A percentile compares a stretch with the other conserved stretches of the same genome.
Evolutionary conservation across 345 rosid species (phyloP).

Genomic region (Lepidium sativum): DNA sequence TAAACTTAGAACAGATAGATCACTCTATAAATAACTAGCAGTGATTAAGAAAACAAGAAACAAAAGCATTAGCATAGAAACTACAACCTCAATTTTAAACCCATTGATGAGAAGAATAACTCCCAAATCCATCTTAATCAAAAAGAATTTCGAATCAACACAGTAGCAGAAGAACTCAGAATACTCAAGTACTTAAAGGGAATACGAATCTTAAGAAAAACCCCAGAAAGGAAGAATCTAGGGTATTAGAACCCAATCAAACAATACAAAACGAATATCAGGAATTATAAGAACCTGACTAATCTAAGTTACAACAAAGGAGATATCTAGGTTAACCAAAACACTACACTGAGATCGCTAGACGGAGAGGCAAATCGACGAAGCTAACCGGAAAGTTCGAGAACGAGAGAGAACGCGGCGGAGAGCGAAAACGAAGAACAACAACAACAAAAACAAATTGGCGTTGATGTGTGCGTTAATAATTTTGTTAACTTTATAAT

Average conservation of each 20-base stretch:
- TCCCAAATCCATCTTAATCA: not conserved
- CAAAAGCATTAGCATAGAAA: not conserved
- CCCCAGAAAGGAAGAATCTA: too few species aligned
- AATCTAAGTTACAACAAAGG: not conserved
- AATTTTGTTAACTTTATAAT: too few species aligned
- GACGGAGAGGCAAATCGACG: not conserved
- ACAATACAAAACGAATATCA: not conserved
- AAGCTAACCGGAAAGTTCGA: not conserved
- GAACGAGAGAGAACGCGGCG: not conserved
- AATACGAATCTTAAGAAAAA: too few species aligned
- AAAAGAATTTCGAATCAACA: not conserved
- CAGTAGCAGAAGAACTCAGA: not conserved
- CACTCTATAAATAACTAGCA: not conserved
- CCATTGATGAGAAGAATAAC: not conserved
- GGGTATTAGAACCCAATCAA: not conserved
- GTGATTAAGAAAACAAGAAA: not conserved
- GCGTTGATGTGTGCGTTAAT: not conserved
- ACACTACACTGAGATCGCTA: not conserved
- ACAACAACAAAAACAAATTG: not conserved
- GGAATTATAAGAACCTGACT: not conserved
- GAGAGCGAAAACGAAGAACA: not conserved
- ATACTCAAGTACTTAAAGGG: too few species aligned
- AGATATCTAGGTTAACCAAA: not conserved
- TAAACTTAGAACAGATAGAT: not conserved
- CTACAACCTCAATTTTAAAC: not conserved